These are phyloP conservation scores for Hyaloscypha variabilis DNA, from an alignment of 495 filamentous ascomycete genomes.

Conservation along the genomic window DNA sequence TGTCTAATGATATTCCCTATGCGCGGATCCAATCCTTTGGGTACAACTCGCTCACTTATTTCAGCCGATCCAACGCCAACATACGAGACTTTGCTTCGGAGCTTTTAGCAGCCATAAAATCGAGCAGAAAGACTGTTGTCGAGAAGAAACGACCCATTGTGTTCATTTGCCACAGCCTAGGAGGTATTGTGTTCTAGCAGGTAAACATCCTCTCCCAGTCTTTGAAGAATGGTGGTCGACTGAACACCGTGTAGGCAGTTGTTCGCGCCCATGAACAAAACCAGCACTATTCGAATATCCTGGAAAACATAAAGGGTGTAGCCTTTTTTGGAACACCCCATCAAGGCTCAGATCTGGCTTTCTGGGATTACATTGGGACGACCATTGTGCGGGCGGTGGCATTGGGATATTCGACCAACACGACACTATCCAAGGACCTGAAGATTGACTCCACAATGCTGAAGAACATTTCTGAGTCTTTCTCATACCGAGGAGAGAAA, in stretches of 20 bases:
- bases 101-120: conserved; percentile 14
- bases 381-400: conserved; percentile 13
- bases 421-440: conserved; percentile 9
- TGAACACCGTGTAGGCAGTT: conserved; percentile 4
- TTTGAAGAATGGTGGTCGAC: neutral
- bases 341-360: conserved; percentile 25
- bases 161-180: conserved; percentile 44
- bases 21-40: conserved; percentile 34
- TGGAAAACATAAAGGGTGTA: conserved; percentile 1
- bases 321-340: conserved; percentile 35
- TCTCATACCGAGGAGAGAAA: conserved; percentile 3
- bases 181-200: conserved; percentile 42
- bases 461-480: conserved; percentile 8
- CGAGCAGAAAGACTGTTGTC: neutral
- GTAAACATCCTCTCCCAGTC: neutral
- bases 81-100: conserved; percentile 28
- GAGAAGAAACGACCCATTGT: conserved; percentile 30
- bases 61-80: conserved; percentile 29
- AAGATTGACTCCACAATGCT: conserved; percentile 7
- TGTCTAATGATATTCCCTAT: conserved; percentile 23
- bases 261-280: conserved; percentile 8
- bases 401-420: conserved; percentile 3
- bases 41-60: conserved; percentile 34
- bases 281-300: conserved; percentile 6
- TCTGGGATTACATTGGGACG: conserved; percentile 14